Evolutionary conservation across 2,329 filamentous ascomycete genomes (phyloP).

Genomic region (Herpotrichia juniperi): DNA sequence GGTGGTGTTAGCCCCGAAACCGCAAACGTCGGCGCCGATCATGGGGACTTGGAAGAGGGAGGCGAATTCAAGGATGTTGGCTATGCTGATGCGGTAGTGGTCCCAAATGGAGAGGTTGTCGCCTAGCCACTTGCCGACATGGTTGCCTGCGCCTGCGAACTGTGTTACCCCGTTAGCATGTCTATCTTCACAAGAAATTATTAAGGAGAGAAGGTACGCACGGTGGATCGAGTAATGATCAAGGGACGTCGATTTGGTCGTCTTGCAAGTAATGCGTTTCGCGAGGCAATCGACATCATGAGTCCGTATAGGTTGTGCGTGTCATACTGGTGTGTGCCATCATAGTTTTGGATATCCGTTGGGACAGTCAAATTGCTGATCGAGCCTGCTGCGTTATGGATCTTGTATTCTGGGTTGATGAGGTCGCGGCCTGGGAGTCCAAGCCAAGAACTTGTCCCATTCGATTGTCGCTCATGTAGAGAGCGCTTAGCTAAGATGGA

Average conservation of each 20-base stretch:
- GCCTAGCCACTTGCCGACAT: slow-evolving; percentile 67
- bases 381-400: slow-evolving; percentile 64
- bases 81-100: slow-evolving; percentile 51
- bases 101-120: slow-evolving; percentile 57
- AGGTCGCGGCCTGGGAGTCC: slow-evolving; percentile 69
- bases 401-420: slow-evolving; percentile 68
- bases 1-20: slow-evolving; percentile 71
- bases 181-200: no score
- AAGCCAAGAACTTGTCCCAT: no score
- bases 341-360: slow-evolving; percentile 71
- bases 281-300: slow-evolving; percentile 73
- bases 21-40: slow-evolving; percentile 72
- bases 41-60: slow-evolving; percentile 56
- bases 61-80: slow-evolving; percentile 53
- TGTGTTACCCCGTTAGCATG: no score
- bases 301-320: slow-evolving; percentile 79
- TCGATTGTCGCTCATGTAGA: slow-evolving; percentile 4
- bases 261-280: slow-evolving; percentile 69
- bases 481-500: no score
- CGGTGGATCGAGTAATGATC: slow-evolving; percentile 78
- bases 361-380: slow-evolving; percentile 60
- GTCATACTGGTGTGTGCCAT: slow-evolving; percentile 73
- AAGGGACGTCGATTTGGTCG: slow-evolving; percentile 69
- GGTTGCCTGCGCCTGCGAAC: slow-evolving; percentile 71
- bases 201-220: no score